Base-by-base conservation (phyloP, 2,329 filamentous ascomycete genomes). In the Thyridium curvatum region DNA sequence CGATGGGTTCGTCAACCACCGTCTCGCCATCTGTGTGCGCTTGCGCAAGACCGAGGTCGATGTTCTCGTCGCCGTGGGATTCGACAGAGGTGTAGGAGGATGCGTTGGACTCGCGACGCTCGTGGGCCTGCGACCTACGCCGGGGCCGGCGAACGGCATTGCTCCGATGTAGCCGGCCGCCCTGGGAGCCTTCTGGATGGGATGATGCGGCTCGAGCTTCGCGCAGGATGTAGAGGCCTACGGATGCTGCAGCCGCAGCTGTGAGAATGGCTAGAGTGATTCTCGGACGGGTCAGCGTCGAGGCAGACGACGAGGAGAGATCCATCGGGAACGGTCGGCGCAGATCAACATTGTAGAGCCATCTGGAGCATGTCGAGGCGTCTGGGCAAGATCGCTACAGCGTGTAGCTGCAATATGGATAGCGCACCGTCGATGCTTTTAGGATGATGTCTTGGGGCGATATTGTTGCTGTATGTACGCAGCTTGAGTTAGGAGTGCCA, bases 61-160 rank as follows among this genome's bases (percentile, higher is more conserved):
- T 48, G 21, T 58, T 72, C 46, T 75, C 71, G 45, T 75, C 69
- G 39, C 57, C 58, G 3, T 59, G 53, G n/a, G 56, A 51, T 15
- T 64, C 64, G 12, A 60, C 63, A 21, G 61, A 61, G 6, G 68
- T 64, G 38, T 15, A 30, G 14, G 18, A 39, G 14, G 40, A 39
- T n/a, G 21, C 40, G 8, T 21, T 34, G 15, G 40, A 41, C 15
- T 7, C 33, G 50, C 29, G 38, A 45, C 30, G 41, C 35, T 13
- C 40, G 47, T 18, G 48, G 49, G 4, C 45, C 44, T 21, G 41
- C 41, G 45, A 42, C 34, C n/a, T 17, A 32, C 21, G 40, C 40
- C 37, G 43, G 29, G 30, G 42, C 45, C 36, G 44, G 13, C 49
- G 44, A 9, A 52, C 38, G 13, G 49, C 49, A 32, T 50, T 50